Base-by-base conservation (phyloP, 192 early-diverging fungal species). In the Coemansia sp. region DNA sequence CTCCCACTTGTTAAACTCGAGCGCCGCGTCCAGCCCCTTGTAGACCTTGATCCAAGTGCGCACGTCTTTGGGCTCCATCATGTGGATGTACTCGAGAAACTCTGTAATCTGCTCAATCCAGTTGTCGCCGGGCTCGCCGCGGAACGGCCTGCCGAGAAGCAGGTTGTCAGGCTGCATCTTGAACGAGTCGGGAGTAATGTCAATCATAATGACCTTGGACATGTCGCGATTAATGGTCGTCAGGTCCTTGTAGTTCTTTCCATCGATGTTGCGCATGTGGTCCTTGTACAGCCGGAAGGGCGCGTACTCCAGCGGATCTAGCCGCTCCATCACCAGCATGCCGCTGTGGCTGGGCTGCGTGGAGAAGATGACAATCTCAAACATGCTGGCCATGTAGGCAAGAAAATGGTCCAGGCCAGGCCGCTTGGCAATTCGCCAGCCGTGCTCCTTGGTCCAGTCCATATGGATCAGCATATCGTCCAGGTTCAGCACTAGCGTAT, bases 341-440 rank as follows among this genome's bases (percentile, higher is more conserved):
- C 91, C 97, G 68, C 90, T 63, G 70, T 92, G 86, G 62, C 86
- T 80, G 10, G 87, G 89, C 65, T 94, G 90, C 37, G 86, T 93
- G 26, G 97, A 95, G 66, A 95, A 97, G 18, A 99, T 86, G 21
- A 99, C 94, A 53, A 98, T 86, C 83, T 99, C 97, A 75, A 86
- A 99, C 76, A 92, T 90, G 67, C 90, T 87, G 59, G 87, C 85
- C 60, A 98, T 76, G 72, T 95, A 93, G 54, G 90, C 85, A 22
- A 99, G 66, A 70, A 99, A 96, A 68, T 97, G 91, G 55, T 99
- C 96, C 36, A 95, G 86, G 40, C 94, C 96, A 14, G 97, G 96
- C 43, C 97, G 87, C 68, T 93, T 95, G 34, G 96, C 97, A 48
- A 90, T 87, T 54, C 96, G 86, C 97, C 97, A 99, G 21, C 97